Evolutionary conservation across 1,284 basidiomycete species (phyloP).

Genomic region (Naganishia albida): DNA sequence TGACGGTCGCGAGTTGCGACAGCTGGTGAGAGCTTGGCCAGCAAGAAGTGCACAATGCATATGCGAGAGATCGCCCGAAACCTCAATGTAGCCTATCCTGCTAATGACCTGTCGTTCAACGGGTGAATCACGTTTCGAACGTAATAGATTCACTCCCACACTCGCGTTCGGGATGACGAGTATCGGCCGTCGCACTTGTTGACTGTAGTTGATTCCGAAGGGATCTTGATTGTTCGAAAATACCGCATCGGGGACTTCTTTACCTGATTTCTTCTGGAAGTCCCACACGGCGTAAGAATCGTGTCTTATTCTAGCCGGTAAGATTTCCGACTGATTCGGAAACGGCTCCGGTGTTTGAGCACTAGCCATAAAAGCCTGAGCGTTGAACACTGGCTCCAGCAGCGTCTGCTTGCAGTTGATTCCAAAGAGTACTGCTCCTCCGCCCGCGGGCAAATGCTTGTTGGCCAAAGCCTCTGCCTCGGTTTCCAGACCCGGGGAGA

Average conservation of each 20-base stretch:
- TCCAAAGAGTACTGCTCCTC: slow-evolving; percentile 48
- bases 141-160: slow-evolving; percentile 40
- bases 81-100: slow-evolving; percentile 43
- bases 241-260: slow-evolving; percentile 13
- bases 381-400: slow-evolving; percentile 50
- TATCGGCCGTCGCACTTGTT: slow-evolving; percentile 50
- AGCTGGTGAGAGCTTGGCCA: slow-evolving; percentile 57
- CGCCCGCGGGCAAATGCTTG: slow-evolving; percentile 45
- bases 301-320: slow-evolving; percentile 4
- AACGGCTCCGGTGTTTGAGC: slow-evolving; percentile 15
- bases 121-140: slow-evolving; percentile 31
- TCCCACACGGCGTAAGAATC: slow-evolving; percentile 44
- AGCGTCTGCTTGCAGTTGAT: slow-evolving; percentile 37
- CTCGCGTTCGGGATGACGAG: slow-evolving; percentile 44
- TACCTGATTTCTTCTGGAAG: slow-evolving; percentile 36
- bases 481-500: slow-evolving; percentile 66
- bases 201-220: slow-evolving; percentile 41
- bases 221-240: slow-evolving; percentile 42
- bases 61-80: slow-evolving; percentile 67
- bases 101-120: slow-evolving; percentile 39
- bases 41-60: slow-evolving; percentile 74
- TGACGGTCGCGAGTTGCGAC: not conserved
- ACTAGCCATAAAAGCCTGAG: slow-evolving; percentile 38
- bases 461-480: slow-evolving; percentile 62
- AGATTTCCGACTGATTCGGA: not conserved